phyloP scores from a whole-genome alignment of 169 alveolate species.

The Plasmodium vivax region DNA sequence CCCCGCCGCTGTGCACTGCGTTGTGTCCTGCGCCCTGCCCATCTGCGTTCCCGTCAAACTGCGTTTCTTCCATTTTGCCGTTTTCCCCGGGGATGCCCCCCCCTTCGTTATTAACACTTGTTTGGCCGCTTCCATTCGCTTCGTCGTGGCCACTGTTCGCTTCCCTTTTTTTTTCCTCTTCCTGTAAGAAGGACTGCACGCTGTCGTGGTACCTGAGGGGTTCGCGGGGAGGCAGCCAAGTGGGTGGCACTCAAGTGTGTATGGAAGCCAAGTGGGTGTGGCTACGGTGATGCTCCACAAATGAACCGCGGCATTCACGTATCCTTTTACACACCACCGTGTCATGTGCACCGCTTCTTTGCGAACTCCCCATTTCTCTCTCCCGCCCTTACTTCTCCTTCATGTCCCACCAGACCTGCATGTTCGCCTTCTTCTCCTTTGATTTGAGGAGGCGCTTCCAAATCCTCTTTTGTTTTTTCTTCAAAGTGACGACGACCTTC shows the following conservation, averaged over 20 bases:
- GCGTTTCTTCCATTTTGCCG: not conserved
- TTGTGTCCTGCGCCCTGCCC: not conserved
- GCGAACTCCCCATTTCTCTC: constrained; percentile 54
- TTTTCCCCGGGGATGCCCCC: not conserved
- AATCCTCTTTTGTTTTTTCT: constrained; percentile 82
- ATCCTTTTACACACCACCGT: not conserved
- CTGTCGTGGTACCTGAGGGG: constrained; percentile 37
- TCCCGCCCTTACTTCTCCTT: constrained; percentile 88
- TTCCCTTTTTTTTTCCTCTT: constrained; percentile 10
- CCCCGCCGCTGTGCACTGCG: not conserved
- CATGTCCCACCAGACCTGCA: constrained; percentile 96
- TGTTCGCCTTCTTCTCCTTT: constrained; percentile 88
- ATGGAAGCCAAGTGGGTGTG: not conserved
- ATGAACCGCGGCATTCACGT: not conserved
- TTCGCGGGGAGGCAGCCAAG: not conserved
- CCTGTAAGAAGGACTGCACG: constrained; percentile 34
- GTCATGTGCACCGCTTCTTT: not conserved
- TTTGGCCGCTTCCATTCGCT: not conserved
- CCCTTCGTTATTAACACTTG: not conserved
- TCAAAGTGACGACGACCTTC: constrained; percentile 86
- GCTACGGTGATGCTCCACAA: not conserved
- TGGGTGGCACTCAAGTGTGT: not conserved
- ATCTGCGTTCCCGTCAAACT: not conserved
- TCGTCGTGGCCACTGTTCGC: not conserved
- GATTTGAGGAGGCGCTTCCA: constrained; percentile 89